These are phyloP conservation scores for Diplodia scrobiculata DNA, from an alignment of 2,329 filamentous ascomycete genomes.

Conservation along the genomic window DNA sequence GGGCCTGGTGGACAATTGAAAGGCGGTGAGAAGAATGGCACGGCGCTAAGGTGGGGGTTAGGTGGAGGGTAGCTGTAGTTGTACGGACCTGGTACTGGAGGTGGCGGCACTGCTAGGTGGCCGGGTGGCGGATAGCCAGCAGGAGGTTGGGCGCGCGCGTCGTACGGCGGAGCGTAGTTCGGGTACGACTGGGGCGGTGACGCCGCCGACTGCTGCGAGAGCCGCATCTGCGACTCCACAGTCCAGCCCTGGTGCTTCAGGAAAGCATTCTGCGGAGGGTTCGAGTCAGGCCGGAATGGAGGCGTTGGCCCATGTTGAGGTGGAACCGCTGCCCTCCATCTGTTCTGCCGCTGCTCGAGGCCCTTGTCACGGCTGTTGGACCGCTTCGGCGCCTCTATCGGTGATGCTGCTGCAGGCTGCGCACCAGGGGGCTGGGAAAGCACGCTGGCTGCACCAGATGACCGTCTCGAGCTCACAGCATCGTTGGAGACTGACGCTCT, in stretches of 20 bases:
- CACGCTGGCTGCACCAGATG: slow-evolving; percentile 26
- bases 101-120: slow-evolving; percentile 4
- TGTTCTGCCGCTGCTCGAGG: slow-evolving; percentile 28
- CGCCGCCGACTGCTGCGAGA: slow-evolving; percentile 22
- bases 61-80: slow-evolving; percentile 18
- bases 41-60: slow-evolving; percentile 24
- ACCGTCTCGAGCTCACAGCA: slow-evolving; percentile 19
- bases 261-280: slow-evolving; percentile 26
- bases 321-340: slow-evolving; percentile 27
- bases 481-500: slow-evolving; percentile 27
- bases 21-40: slow-evolving; percentile 21
- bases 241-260: slow-evolving; percentile 27
- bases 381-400: slow-evolving; percentile 23
- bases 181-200: slow-evolving; percentile 16
- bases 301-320: slow-evolving; percentile 27
- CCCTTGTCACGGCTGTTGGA: slow-evolving; percentile 25
- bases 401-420: slow-evolving; percentile 7
- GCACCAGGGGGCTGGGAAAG: slow-evolving; percentile 7
- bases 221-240: slow-evolving; percentile 23
- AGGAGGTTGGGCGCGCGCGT: slow-evolving; percentile 14
- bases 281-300: slow-evolving; percentile 26
- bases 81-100: slow-evolving; percentile 21
- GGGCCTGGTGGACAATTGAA: slow-evolving; percentile 27
- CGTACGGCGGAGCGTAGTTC: slow-evolving; percentile 23
- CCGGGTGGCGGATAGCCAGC: slow-evolving; percentile 15